Conservation (phyloP, 768 basidiomycete species). For the Agaricus blazei region DNA sequence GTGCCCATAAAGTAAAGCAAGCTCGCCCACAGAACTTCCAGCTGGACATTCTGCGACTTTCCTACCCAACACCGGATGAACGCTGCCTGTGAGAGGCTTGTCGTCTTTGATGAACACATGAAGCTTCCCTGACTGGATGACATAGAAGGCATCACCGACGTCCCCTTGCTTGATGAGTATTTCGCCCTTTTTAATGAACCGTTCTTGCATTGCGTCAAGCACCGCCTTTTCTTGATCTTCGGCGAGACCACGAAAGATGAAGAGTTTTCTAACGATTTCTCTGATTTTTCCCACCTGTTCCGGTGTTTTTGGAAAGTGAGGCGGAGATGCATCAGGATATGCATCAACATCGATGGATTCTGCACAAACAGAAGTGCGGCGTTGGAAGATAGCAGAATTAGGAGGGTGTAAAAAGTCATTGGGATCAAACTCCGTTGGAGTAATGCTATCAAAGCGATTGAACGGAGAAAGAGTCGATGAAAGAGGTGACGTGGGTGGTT, state of each 20-base stretch:
- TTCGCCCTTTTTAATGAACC: conserved; percentile 60
- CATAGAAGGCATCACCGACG: conserved; percentile 96
- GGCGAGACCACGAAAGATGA: conserved; percentile 94
- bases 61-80: conserved; percentile 68
- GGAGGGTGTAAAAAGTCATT: conserved; percentile 72
- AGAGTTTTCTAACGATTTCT: conserved; percentile 80
- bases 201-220: conserved; percentile 93
- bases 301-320: conserved; percentile 70
- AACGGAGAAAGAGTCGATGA: conserved; percentile 44
- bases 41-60: conserved; percentile 83
- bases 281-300: conserved; percentile 89
- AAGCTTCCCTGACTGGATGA: conserved; percentile 85
- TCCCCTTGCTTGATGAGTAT: conserved; percentile 98
- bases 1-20: conserved; percentile 98
- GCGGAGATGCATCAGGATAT: conserved; percentile 59
- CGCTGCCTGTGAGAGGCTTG: conserved; percentile 57
- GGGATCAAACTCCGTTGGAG: conserved; percentile 43
- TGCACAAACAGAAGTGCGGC: conserved; percentile 92
- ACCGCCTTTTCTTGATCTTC: conserved; percentile 94
- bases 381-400: conserved; percentile 75
- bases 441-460: conserved; percentile 43
- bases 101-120: conserved; percentile 68
- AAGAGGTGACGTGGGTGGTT: conserved; percentile 58
- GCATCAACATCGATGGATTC: conserved; percentile 89
- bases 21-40: conserved; percentile 89